These are phyloP conservation scores for Mycena vulgaris DNA, from an alignment of 768 basidiomycete species.

Conservation along the genomic window DNA sequence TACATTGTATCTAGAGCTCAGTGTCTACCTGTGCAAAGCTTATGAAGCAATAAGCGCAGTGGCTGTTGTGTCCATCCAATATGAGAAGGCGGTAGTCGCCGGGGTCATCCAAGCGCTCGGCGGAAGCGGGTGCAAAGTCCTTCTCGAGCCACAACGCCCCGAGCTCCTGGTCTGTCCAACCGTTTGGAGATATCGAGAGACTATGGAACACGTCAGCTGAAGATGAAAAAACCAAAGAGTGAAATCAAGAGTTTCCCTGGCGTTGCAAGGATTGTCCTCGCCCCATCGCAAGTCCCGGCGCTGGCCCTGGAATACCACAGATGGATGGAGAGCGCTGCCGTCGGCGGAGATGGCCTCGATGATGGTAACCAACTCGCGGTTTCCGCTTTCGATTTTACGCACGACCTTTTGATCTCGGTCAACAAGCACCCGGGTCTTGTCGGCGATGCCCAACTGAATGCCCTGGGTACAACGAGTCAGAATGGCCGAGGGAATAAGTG, in stretches of 20 bases:
- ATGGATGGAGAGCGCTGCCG: constrained; percentile 53
- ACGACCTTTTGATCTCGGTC: constrained; percentile 25
- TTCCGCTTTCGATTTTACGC: constrained; percentile 46
- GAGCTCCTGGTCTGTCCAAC: constrained; percentile 46
- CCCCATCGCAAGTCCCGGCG: constrained; percentile 31
- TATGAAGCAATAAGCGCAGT: constrained; percentile 39
- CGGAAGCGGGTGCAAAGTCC: constrained; percentile 40
- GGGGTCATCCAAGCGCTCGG: constrained; percentile 1
- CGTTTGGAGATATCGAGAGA: constrained; percentile 40
- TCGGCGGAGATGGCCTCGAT: constrained; percentile 62
- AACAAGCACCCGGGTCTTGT: not conserved
- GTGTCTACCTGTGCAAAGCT: constrained; percentile 29
- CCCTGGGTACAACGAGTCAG: not conserved
- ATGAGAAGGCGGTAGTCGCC: constrained; percentile 39
- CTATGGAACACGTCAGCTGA: not conserved
- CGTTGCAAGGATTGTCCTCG: constrained; percentile 34
- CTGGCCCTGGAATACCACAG: constrained; percentile 53
- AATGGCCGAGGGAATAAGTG: not conserved
- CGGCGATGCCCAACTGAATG: constrained; percentile 11
- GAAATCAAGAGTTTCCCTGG: constrained; percentile 29
- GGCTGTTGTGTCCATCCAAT: constrained; percentile 45
- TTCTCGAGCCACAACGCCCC: constrained; percentile 36
- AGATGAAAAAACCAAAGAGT: not conserved
- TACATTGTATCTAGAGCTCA: not conserved
- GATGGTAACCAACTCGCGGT: constrained; percentile 62